Conservation (phyloP, 768 basidiomycete species). For the Lentinula aciculospora region DNA sequence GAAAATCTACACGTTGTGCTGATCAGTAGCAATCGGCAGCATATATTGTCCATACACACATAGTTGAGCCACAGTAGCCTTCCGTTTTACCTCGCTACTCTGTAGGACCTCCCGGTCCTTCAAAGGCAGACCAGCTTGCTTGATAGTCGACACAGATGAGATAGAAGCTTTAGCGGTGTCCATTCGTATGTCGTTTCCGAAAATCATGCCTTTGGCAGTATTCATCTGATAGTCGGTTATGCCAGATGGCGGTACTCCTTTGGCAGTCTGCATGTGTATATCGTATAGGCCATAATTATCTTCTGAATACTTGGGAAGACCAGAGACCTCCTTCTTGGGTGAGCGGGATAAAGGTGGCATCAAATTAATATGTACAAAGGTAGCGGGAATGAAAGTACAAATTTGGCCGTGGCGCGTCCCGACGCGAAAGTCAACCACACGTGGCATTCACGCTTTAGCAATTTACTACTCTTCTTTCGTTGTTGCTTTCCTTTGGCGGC, state of each 20-base stretch:
- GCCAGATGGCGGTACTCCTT: constrained; percentile 37
- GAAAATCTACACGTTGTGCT: constrained; percentile 58
- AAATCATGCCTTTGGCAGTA: constrained; percentile 51
- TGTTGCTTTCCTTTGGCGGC: too few relatives aligned
- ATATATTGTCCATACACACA: constrained; percentile 49
- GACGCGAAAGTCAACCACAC: background rate
- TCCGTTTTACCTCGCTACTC: constrained; percentile 84
- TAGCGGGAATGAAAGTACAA: background rate
- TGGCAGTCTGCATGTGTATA: constrained; percentile 75
- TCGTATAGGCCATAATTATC: constrained; percentile 24
- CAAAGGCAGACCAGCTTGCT: constrained; percentile 51
- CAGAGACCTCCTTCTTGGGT: constrained; percentile 5
- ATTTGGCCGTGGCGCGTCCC: background rate
- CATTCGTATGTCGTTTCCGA: constrained; percentile 60
- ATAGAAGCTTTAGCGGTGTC: constrained; percentile 51
- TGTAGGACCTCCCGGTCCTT: constrained; percentile 88
- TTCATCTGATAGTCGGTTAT: constrained; percentile 51
- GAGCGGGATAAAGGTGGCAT: background rate
- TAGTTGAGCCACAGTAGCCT: constrained; percentile 95
- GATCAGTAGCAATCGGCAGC: background rate
- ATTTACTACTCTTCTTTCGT: too few relatives aligned
- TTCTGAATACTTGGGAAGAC: constrained; percentile 3
- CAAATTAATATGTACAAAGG: background rate
- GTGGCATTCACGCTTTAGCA: background rate
- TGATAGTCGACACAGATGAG: constrained; percentile 37